Percentiles rank a stretch among this genome's conserved stretches.
Conservation (phyloP, 1,284 basidiomycete genomes). For the Uromyces viciae-fabae region DNA sequence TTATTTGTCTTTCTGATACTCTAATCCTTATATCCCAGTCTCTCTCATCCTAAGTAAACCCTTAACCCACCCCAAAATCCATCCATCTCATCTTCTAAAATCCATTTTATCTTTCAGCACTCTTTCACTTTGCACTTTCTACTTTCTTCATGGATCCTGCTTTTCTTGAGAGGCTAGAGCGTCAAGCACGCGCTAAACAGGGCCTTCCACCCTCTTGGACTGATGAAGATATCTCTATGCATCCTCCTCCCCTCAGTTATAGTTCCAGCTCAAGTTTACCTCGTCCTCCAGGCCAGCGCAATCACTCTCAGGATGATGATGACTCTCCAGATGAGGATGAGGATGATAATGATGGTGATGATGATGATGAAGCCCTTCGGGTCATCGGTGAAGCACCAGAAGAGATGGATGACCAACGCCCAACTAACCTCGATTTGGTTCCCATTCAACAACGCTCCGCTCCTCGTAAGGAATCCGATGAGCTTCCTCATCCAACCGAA, state of each 20-base stretch:
- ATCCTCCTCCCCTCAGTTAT: not conserved
- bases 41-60: too few relatives aligned
- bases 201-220: not conserved
- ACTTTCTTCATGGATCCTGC: slow-evolving; percentile 1
- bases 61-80: too few relatives aligned
- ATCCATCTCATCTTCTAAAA: too few relatives aligned
- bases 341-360: slow-evolving; percentile 31
- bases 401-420: slow-evolving; percentile 2
- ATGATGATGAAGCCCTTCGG: slow-evolving; percentile 27
- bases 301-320: slow-evolving; percentile 9
- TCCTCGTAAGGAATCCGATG: not conserved
- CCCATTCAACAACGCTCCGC: not conserved
- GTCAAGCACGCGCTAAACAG: slow-evolving; percentile 27
- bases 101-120: too few relatives aligned
- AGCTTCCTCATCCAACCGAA: slow-evolving; percentile 2
- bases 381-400: slow-evolving; percentile 20
- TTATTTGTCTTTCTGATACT: too few relatives aligned
- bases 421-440: not conserved
- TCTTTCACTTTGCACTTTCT: too few relatives aligned
- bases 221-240: not conserved
- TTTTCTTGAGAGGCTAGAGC: slow-evolving; percentile 26
- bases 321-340: slow-evolving; percentile 24
- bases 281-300: too few relatives aligned
- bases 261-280: not conserved
- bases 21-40: too few relatives aligned